Evolutionary conservation across 257 asterid genomes (phyloP), one percentile per base, ranked within the genome.

Genomic region (Solanum ossicruentum): DNA sequence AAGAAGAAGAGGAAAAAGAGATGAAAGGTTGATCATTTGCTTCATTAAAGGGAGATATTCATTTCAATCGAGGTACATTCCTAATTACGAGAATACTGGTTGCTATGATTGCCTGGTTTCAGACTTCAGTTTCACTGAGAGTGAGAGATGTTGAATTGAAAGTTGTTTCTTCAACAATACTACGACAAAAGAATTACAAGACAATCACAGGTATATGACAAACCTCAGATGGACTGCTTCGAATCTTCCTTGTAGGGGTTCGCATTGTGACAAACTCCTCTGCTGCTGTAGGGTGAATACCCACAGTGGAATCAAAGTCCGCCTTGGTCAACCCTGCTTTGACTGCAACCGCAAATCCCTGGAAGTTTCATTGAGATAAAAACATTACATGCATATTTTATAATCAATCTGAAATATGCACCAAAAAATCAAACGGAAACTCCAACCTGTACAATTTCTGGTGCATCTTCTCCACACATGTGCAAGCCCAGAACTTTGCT

Each of bases 251-350:
- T 36, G 97, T 88, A 60, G 99, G 98, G 47, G 95, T 89, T 88
- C 99, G 92, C 99, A 96, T 96, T 73, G 99, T 96, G 84, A 96
- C 99, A 81, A 96, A 84, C 91, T 96, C 99, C 91, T 96, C 99
- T 26, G 99, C 95, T 80, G 99, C 89, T 83, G 99, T 96, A 43
- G 99, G 99, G 86, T 96, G 99, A 85, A 96, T 86, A 60, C 98
- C 99, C 66, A 96, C 92, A 1, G 98, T 95, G 83, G 95, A 87
- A 95, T 96, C 99, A 84, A 96, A 95, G 88, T 95, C 97, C 60
- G 97, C 93, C 89, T 96, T 96, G 41, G 98, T 95, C 81, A 96
- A 86, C 86, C 99, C 98, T 82, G 98, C 98, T 93, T 95, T 96
- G 84, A 96, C 89, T 41, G 99, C 99, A 23, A 96, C 89, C 21